Conservation (phyloP, 192 early-diverging fungal genomes). For the Chytriomyces confervae region DNA sequence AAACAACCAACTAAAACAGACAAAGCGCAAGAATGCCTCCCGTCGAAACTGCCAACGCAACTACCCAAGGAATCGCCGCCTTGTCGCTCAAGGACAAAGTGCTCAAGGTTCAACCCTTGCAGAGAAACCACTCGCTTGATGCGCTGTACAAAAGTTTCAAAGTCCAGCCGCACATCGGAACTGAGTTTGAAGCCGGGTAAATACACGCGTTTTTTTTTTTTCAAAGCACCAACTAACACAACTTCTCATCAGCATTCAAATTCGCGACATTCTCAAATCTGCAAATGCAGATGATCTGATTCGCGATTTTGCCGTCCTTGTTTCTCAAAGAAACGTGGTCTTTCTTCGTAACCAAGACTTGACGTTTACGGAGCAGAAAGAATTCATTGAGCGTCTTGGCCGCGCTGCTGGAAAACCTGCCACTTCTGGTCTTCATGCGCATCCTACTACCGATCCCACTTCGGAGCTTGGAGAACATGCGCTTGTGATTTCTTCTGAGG, state of each 20-base stretch:
- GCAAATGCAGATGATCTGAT: conserved; percentile 63
- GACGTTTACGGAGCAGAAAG: conserved; percentile 59
- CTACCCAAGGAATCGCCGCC: background rate
- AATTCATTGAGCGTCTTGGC: conserved; percentile 41
- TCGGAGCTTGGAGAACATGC: conserved; percentile 19
- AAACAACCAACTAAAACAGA: too few species aligned
- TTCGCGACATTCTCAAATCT: conserved; percentile 39
- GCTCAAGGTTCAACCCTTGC: conserved; percentile 24
- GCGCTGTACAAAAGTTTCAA: conserved; percentile 62
- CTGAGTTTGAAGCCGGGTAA: conserved; percentile 61
- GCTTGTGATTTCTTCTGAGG: conserved; percentile 16
- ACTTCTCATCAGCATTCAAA: conserved; percentile 42
- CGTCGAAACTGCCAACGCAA: background rate
- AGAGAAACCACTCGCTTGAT: conserved; percentile 40
- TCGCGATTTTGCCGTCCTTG: conserved; percentile 67
- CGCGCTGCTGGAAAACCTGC: conserved; percentile 15
- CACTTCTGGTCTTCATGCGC: conserved; percentile 20
- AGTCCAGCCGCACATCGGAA: conserved; percentile 64
- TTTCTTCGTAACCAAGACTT: conserved; percentile 73
- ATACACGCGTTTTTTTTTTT: background rate
- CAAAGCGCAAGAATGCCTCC: conserved; percentile 3
- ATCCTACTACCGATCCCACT: conserved; percentile 13
- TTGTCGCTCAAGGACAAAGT: background rate
- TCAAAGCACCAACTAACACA: background rate
- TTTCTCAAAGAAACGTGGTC: conserved; percentile 71